Evolutionary conservation across 148 eudicot species (phyloP).

Genomic region (Silene uniflora): DNA sequence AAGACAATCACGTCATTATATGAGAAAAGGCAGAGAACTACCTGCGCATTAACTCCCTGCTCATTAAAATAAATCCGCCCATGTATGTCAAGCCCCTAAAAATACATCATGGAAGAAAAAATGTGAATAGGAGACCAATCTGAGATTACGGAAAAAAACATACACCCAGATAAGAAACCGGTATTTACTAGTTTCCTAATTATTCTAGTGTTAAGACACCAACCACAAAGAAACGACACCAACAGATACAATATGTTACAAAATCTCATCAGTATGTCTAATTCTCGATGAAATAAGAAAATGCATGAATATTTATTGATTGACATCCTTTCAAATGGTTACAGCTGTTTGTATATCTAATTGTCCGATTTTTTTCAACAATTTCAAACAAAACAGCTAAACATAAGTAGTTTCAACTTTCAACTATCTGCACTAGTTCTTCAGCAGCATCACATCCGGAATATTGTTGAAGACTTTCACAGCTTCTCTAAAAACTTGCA

Average conservation of each 20-base stretch:
- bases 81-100: conserved; percentile 72
- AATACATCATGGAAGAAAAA: conserved; percentile 14
- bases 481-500: too few relatives aligned
- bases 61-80: conserved; percentile 88
- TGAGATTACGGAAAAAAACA: neutral
- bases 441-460: neutral
- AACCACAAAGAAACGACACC: neutral
- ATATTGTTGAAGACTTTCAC: too few relatives aligned
- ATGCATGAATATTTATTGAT: neutral
- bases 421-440: neutral
- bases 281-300: neutral
- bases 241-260: neutral
- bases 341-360: too few relatives aligned
- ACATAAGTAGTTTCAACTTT: neutral
- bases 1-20: conserved; percentile 2
- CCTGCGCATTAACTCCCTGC: conserved; percentile 98
- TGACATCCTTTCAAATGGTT: neutral
- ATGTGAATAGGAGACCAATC: neutral
- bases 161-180: neutral
- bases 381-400: neutral
- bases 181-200: too few relatives aligned
- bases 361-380: neutral
- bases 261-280: neutral
- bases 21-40: conserved; percentile 23
- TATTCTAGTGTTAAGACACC: too few relatives aligned